Evolutionary conservation across 2,329 filamentous ascomycete species (phyloP), one percentile per base, ranked within the genome.

Genomic region (Aspergillus alliaceus): DNA sequence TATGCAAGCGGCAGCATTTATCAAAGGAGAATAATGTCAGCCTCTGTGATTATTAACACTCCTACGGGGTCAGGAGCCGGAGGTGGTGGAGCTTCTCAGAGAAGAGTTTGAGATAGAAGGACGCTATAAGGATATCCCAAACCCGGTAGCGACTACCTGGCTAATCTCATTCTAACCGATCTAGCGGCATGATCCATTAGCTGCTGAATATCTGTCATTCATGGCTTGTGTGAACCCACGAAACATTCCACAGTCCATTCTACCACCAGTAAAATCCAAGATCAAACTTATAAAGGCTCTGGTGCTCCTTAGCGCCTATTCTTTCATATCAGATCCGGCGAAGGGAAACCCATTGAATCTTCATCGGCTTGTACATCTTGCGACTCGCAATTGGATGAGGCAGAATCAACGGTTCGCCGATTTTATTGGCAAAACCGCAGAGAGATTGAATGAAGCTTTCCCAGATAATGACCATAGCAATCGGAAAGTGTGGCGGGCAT

Each of bases 141-240:
- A 59, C 8, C 55, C 59, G 12, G 51, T 62, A 2, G 31, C 48
- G 1, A 46, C 34, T 0, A 63, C 61, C 0, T 63, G 59, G 61
- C 29, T 55, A 0, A 46, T 60, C 11, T 62, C 57, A 14, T 62
- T 63, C 22, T 31, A 50, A 4, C 55, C 57, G 22, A 56, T 63
- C 11, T 64, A 59, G 40, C 42, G 54, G 20, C 24, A 62, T 14
- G 58, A 76, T 59, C 44, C 53, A 9, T 51, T 73, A 20, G 75
- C 75, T 5, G 65, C 63, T 4, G 65, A 73, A 14, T 71, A 71
- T 51, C 64, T 77, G 14, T 72, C 63, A 11, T 71, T 73, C 12
- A 53, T 46, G 50, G 50, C 69, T 6, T 70, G 71, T 24, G 58
- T 75, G 1, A 57, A 67, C 22, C 59, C 59, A 2, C 61, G 61